Base-by-base conservation (phyloP, 2,329 filamentous ascomycete genomes). In the Capronia coronata region DNA sequence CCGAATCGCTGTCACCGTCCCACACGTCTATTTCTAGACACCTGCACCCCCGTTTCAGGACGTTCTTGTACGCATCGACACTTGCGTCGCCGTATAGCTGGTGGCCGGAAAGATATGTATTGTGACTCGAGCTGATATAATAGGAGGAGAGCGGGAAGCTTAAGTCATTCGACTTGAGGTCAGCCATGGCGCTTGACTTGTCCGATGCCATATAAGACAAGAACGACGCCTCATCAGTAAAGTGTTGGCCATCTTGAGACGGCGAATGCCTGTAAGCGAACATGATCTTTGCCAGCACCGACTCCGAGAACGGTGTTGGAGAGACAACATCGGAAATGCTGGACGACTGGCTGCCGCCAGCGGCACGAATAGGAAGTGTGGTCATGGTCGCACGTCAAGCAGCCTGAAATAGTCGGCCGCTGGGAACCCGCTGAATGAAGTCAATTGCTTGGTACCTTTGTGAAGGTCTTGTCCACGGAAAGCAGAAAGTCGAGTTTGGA, bases 1-100 rank as follows among this genome's bases (percentile, higher is more conserved):
- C 62, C 1, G 69, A 67, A 7, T 69, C 68, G 40, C 34, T 48
- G 37, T 77, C 74, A 10, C 88, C 87, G 66, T 96, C 87, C 86
- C 90, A 95, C 2, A 96, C 88, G 63, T 96, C 91, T 48, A 96
- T 93, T 66, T 96, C 90, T 40, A 96, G 88, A 63, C 89, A 96
- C 54, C 90, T 82, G 63, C 90, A 94, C 41, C 87, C 86, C 44
- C 81, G 77, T 29, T 79, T 73, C 10, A 96, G 79, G 10, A 86
- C 86, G 63, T 82, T 80, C 59, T 77, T 84, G 68, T 96, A 96
- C 10, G 84, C 81, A 49, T 89, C 82, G 0, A 84, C 80, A 22
- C 84, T 88, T 52, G 86, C 84, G 52, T 81, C 80, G 40, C 87
- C 88, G 52, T 80, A 83, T 34, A 93, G 75, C 67, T 96, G 91